Evolutionary conservation across 768 basidiomycete genomes (phyloP).

Genomic region (Pulveroboletus sp.): DNA sequence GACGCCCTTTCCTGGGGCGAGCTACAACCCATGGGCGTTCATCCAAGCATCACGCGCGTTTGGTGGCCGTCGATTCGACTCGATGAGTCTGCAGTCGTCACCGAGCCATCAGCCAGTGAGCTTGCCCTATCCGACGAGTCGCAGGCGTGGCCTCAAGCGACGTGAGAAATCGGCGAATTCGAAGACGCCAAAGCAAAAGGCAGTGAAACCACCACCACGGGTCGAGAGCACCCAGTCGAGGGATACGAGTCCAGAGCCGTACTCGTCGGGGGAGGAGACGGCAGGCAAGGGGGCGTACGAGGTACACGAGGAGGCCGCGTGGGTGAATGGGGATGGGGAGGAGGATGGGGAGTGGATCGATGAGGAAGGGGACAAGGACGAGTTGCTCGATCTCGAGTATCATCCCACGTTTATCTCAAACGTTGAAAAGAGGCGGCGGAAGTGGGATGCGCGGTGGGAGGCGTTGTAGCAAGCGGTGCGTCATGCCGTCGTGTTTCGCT

Average conservation of each 20-base stretch:
- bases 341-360: slow-evolving; percentile 68
- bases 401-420: slow-evolving; percentile 70
- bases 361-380: slow-evolving; percentile 68
- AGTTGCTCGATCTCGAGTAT: slow-evolving; percentile 71
- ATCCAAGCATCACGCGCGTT: slow-evolving; percentile 54
- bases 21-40: slow-evolving; percentile 74
- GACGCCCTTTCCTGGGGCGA: slow-evolving; percentile 67
- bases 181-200: slow-evolving; percentile 29
- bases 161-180: slow-evolving; percentile 39
- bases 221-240: slow-evolving; percentile 83
- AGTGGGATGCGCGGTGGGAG: slow-evolving; percentile 79
- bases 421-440: slow-evolving; percentile 61
- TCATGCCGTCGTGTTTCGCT: too few relatives aligned
- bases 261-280: slow-evolving; percentile 75
- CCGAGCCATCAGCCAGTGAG: slow-evolving; percentile 32
- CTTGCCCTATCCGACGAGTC: slow-evolving; percentile 50
- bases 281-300: slow-evolving; percentile 58
- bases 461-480: slow-evolving; percentile 65
- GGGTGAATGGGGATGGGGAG: slow-evolving; percentile 25
- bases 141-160: slow-evolving; percentile 45
- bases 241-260: slow-evolving; percentile 77
- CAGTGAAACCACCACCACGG: slow-evolving; percentile 65
- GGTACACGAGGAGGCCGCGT: slow-evolving; percentile 39
- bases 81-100: slow-evolving; percentile 56
- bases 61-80: slow-evolving; percentile 41